Conservation (phyloP, 345 rosid species). For the Eucalyptus lansdowneana region DNA sequence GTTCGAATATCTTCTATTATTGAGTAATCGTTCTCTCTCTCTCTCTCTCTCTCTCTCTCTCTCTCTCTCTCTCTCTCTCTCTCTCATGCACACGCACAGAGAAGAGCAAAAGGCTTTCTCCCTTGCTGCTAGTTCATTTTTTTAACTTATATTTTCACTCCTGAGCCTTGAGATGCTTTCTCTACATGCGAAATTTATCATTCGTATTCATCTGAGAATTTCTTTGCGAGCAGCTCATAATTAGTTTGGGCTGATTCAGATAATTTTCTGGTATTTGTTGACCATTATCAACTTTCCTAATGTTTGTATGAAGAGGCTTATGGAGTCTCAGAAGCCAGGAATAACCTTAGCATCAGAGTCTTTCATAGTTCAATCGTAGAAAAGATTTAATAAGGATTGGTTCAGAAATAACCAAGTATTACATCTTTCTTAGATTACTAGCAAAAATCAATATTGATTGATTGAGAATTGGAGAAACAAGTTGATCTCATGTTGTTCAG, state of each 20-base stretch:
- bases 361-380: not conserved
- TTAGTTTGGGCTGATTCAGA: not conserved
- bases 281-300: not conserved
- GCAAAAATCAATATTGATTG: not conserved
- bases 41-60: not conserved
- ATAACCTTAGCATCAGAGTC: not conserved
- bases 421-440: not conserved
- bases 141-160: not conserved
- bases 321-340: not conserved
- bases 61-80: not conserved
- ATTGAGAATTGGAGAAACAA: not conserved
- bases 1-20: conserved; percentile 4
- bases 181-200: not conserved
- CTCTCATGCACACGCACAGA: not conserved
- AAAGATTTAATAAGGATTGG: not conserved
- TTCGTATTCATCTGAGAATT: not conserved
- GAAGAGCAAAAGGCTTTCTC: not conserved
- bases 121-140: not conserved
- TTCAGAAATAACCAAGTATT: not conserved
- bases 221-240: not conserved
- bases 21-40: not conserved
- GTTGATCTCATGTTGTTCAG: not conserved
- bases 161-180: not conserved
- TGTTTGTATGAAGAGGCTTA: not conserved
- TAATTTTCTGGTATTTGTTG: not conserved